These are phyloP conservation scores for Lactuca sativa DNA, from an alignment of 129 eudicot genomes.

Conservation along the genomic window DNA sequence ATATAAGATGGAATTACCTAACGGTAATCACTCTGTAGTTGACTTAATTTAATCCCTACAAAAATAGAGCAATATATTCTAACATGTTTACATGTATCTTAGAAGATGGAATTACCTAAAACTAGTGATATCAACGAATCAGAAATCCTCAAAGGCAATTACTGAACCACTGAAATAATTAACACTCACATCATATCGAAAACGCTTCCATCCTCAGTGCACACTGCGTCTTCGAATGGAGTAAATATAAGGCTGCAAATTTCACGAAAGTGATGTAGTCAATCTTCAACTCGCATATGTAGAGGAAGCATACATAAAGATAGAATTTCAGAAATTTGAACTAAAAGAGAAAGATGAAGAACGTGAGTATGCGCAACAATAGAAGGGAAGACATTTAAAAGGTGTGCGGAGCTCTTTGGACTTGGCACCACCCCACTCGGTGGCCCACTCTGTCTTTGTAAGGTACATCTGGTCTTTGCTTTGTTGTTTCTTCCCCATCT, in stretches of 20 bases:
- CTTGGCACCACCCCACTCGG: constrained; percentile 99
- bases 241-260: constrained; percentile 86
- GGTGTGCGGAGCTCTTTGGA: constrained; percentile 80
- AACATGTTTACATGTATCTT: not conserved
- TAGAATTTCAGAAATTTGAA: not conserved
- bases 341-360: constrained; percentile 3
- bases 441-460: constrained; percentile 97
- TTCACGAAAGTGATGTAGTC: not conserved
- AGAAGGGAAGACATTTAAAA: constrained; percentile 93
- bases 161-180: not conserved
- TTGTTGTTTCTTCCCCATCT: constrained; percentile 98
- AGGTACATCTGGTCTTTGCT: constrained; percentile 91
- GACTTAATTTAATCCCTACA: constrained; percentile 50
- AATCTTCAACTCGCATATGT: constrained; percentile 3
- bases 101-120: not conserved
- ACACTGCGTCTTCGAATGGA: constrained; percentile 87
- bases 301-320: not conserved
- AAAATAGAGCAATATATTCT: not conserved
- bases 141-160: not conserved
- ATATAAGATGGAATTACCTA: not conserved
- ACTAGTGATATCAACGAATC: not conserved
- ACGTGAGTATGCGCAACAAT: constrained; percentile 67
- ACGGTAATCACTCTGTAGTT: constrained; percentile 55
- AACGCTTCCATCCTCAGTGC: constrained; percentile 86
- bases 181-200: constrained; percentile 70